Base-by-base conservation (phyloP, 2,329 filamentous ascomycete genomes). In the Hymenoscyphus albidus region DNA sequence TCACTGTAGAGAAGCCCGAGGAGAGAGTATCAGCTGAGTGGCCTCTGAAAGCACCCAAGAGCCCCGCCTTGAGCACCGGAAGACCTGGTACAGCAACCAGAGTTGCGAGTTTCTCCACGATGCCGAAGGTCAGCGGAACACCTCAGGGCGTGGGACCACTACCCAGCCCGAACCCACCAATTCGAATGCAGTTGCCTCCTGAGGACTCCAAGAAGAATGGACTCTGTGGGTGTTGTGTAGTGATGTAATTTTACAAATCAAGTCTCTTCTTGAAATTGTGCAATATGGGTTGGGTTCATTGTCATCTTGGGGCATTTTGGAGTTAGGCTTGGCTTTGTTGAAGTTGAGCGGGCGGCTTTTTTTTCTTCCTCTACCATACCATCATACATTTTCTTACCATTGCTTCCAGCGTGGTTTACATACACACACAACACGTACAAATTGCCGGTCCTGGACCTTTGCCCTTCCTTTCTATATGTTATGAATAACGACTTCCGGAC, bases 41-140 rank as follows among this genome's bases (percentile, higher is more conserved):
- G 87, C 87, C 87, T 1, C 76, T 89, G 31, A 83, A 62, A 35
- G 76, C 71, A 3, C 72, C 79, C 5, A 84, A 81, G 74, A 84
- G 80, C 67, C 81, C 83, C 16, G 78, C 78, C 4, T 74, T 78
- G 61, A 82, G 79, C 62, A 79, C 80, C 9, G 77, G 78, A 12
- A 76, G 79, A 18, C 77, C 80, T 5, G 79, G 79, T 12, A 84
- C 83, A 16, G 67, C 72, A 40, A 58, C 56, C 3, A 39, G 56
- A 32, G 51, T 58, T 13, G 73, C 73, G 56, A 70, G 72, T 3
- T 88, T 88, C 73, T 87, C 86, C 48, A 87, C 69, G 31, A 73
- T 73, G 68, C 72, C 71, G 5, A 72, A 70, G 48, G 68, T 74
- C 35, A 69, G 68, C 58, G 82, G 82, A 60, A 77, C 76, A 64